phyloP scores from a whole-genome alignment of 2,329 filamentous ascomycete species.

The Huntiella bhutanensis region DNA sequence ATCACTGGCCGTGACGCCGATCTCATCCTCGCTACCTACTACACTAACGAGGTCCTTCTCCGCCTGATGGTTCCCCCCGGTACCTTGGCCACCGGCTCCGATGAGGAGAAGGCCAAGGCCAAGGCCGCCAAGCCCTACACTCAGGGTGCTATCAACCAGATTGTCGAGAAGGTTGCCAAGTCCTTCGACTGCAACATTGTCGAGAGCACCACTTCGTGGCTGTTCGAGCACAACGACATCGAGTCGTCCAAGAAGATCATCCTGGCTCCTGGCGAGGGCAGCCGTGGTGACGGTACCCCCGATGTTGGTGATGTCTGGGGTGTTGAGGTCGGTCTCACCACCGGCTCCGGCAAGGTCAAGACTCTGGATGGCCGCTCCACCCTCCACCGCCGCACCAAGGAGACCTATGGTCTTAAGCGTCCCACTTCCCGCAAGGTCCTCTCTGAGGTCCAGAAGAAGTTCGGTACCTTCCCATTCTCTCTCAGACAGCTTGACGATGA shows the following conservation, averaged over 20 bases:
- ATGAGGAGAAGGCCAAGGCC: conserved; percentile 92
- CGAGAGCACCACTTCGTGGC: conserved; percentile 95
- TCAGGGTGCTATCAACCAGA: conserved; percentile 67
- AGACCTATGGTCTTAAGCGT: conserved; percentile 84
- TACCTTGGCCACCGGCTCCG: conserved; percentile 59
- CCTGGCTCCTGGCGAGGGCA: conserved; percentile 64
- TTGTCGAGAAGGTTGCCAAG: conserved; percentile 84
- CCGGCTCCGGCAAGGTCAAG: conserved; percentile 91
- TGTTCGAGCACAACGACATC: conserved; percentile 93
- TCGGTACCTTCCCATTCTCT: conserved; percentile 94
- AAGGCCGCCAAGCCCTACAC: conserved; percentile 63
- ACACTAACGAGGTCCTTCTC: conserved; percentile 86
- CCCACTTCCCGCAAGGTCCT: conserved; percentile 82
- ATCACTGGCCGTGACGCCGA: conserved; percentile 67
- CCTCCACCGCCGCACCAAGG: conserved; percentile 78
- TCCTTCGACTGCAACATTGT: conserved; percentile 81
- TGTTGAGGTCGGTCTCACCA: conserved; percentile 83
- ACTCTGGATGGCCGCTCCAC: conserved; percentile 71
- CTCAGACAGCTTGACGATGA: conserved; percentile 93
- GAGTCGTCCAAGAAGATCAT: conserved; percentile 98
- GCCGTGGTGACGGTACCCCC: conserved; percentile 76
- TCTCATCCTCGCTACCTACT: conserved; percentile 76
- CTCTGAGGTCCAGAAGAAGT: conserved; percentile 92
- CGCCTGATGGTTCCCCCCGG: conserved; percentile 85
- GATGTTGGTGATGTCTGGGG: conserved; percentile 93